Conservation (phyloP, 441 rosid genomes). For the Bruguiera hainesii region DNA sequence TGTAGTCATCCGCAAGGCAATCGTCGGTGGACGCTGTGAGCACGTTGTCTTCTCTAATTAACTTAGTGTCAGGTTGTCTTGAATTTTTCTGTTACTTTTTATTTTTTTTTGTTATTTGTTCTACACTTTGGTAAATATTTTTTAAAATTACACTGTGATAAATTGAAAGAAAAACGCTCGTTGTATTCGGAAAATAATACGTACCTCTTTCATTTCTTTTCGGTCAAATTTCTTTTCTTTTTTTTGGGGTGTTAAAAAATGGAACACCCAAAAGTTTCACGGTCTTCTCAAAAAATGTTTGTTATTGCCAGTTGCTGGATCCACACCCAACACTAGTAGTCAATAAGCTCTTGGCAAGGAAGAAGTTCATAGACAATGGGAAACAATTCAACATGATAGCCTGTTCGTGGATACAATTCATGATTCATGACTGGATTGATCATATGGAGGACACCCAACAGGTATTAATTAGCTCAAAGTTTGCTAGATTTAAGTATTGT, state of each 20-base stretch:
- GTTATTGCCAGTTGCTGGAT: constrained; percentile 43
- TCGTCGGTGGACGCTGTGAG: no score
- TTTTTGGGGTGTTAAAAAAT: no score
- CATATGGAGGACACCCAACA: constrained; percentile 63
- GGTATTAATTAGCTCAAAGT: constrained; percentile 24
- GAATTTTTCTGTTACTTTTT: background rate
- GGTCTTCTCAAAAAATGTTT: background rate
- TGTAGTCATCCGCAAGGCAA: no score
- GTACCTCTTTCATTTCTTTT: no score
- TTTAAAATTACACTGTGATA: no score
- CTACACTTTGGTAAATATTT: background rate
- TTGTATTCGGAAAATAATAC: no score
- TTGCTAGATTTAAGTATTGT: no score
- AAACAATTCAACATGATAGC: constrained; percentile 71
- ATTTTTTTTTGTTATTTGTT: background rate
- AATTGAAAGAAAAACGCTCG: no score
- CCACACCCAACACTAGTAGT: constrained; percentile 70
- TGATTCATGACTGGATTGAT: constrained; percentile 85
- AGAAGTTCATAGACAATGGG: constrained; percentile 48
- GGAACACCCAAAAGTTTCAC: background rate
- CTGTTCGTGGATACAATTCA: constrained; percentile 73
- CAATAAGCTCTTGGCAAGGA: constrained; percentile 50
- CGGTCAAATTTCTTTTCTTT: no score
- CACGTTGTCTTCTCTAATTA: background rate
- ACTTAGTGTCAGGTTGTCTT: background rate